A percentile compares a stretch with the other conserved stretches of the same genome.
Conservation (phyloP, 2,329 filamentous ascomycete species). For the Xylariaceae sp. region DNA sequence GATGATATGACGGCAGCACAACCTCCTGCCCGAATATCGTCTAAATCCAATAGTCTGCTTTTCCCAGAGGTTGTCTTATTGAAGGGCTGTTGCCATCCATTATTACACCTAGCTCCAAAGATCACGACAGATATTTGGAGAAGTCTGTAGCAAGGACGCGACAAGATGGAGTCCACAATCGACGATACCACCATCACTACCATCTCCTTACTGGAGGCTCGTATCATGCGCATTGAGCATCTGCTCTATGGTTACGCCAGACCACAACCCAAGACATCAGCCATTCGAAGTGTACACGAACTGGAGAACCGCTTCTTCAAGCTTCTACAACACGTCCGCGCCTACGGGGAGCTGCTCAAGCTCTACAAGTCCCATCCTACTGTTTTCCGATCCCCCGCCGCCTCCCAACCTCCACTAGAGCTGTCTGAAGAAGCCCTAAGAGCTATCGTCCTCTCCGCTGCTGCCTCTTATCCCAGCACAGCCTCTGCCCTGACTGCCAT, state of each 20-base stretch:
- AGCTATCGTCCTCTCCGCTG: slow-evolving; percentile 53
- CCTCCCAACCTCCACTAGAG: slow-evolving; percentile 47
- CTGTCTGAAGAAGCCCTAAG: slow-evolving; percentile 49
- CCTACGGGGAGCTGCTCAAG: slow-evolving; percentile 57
- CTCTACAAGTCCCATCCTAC: slow-evolving; percentile 54
- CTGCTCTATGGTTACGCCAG: slow-evolving; percentile 48
- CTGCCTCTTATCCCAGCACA: slow-evolving; percentile 51
- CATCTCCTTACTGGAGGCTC: slow-evolving; percentile 53
- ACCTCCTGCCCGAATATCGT: too few species aligned
- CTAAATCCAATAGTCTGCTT: too few species aligned
- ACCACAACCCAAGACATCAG: slow-evolving; percentile 36
- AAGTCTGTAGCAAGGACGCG: background rate
- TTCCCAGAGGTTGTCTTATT: too few species aligned
- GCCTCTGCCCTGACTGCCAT: slow-evolving; percentile 56
- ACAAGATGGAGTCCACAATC: slow-evolving; percentile 32
- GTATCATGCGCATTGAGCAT: slow-evolving; percentile 57
- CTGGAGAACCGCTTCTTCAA: slow-evolving; percentile 52
- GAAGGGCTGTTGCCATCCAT: too few species aligned
- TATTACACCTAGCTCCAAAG: too few species aligned
- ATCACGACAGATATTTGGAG: too few species aligned
- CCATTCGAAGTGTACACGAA: slow-evolving; percentile 42
- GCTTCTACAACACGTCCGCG: slow-evolving; percentile 48
- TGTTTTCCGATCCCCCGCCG: slow-evolving; percentile 47
- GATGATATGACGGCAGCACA: too few species aligned
- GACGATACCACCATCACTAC: slow-evolving; percentile 53